Evolutionary conservation across 495 filamentous ascomycete species (phyloP), one percentile per base, ranked within the genome.

Genomic region (Penicillium cosmopolitanum): DNA sequence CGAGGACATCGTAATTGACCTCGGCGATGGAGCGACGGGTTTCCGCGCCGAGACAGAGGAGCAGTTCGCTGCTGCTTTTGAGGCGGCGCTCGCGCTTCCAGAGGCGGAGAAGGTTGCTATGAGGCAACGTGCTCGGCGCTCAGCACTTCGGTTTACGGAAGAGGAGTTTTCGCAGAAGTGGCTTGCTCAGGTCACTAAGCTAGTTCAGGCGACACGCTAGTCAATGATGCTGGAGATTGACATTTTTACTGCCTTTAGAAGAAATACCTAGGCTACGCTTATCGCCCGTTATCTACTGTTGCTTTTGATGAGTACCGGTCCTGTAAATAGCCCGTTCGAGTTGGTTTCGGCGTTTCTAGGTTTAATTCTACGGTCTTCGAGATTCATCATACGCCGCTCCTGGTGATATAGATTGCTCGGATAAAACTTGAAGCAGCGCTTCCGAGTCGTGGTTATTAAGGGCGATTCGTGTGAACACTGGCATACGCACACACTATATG

Each of bases 111-210:
- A 85, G 25, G 72, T 92, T 4, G 81, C 75, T 4, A 90, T 92
- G 85, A 81, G 96, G 3, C 71, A 80, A 47, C 80, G 93, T 51
- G 95, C 94, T 2, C 76, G 92, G 44, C 71, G 80, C 56, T 93
- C 89, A 1, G 91, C 94, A 5, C 81, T 83, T 70, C 73, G 95
- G 48, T 98, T 98, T 67, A 90, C 89, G 0, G 95, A 97, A 73
- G 88, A 90, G 64, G 88, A 87, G 55, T 98, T 98, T 75, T 85
- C 81, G 6, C 78, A 73, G 60, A 83, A 83, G 38, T 98, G 95
- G 95, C 67, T 89, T 15, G 66, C 63, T 33, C 82, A 92, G 68
- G 74, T 96, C 73, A 84, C 87, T 70, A 84, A 81, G 71, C 76
- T 97, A 60, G 86, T 96, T 16, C 69, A 69, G 40, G 57, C 61